phyloP scores from a whole-genome alignment of 1,284 basidiomycete species.

The Neonothopanus nambi region DNA sequence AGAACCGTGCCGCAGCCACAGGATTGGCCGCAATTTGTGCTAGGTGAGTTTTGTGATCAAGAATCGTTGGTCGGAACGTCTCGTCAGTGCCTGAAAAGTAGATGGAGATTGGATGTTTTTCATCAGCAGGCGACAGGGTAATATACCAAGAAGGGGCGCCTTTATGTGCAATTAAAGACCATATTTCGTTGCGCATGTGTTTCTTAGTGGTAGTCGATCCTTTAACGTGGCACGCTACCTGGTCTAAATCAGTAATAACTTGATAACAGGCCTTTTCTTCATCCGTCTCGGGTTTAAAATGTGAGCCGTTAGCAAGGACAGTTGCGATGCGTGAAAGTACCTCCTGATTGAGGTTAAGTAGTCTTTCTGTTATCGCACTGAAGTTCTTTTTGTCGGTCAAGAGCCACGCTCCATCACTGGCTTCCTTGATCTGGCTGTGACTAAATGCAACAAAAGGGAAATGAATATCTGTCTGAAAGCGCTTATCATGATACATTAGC shows the following conservation, averaged over 20 bases:
- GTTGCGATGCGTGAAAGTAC: constrained; percentile 25
- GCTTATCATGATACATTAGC: too few species aligned
- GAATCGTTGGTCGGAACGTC: neutral
- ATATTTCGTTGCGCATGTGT: constrained; percentile 42
- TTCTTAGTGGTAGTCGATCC: constrained; percentile 33
- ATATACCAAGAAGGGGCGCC: constrained; percentile 31
- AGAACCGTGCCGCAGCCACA: constrained; percentile 18
- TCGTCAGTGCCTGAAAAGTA: constrained; percentile 22
- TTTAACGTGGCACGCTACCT: constrained; percentile 30
- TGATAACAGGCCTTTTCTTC: constrained; percentile 35
- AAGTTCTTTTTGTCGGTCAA: constrained; percentile 27
- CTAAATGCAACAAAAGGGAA: too few species aligned
- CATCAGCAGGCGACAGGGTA: constrained; percentile 28
- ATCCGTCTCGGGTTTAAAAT: constrained; percentile 27
- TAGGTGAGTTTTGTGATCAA: constrained; percentile 15
- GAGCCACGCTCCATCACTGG: constrained; percentile 30
- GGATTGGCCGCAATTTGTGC: neutral
- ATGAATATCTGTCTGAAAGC: too few species aligned
- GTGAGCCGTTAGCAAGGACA: constrained; percentile 24
- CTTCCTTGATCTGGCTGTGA: constrained; percentile 29
- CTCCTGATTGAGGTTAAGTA: constrained; percentile 26
- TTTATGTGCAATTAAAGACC: constrained; percentile 31
- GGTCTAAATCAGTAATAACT: constrained; percentile 35
- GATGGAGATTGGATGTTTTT: too few species aligned
- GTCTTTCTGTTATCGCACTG: constrained; percentile 23